These are phyloP conservation scores for Pseudocercospora fijiensis DNA, from an alignment of 2,329 filamentous ascomycete species.

Conservation along the genomic window DNA sequence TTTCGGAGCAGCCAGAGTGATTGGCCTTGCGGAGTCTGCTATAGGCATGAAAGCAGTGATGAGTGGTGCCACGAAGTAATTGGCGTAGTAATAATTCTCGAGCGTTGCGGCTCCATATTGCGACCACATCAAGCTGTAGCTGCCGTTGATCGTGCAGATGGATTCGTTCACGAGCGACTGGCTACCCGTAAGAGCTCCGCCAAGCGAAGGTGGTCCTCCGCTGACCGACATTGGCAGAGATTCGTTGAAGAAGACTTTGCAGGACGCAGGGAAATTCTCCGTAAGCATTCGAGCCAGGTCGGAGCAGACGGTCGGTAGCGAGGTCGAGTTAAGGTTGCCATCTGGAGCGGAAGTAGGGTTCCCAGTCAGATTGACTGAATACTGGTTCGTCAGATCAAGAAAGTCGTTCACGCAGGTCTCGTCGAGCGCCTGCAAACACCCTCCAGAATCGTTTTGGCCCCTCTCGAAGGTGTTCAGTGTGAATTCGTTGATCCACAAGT, in stretches of 20 bases:
- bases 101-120: constrained; percentile 10
- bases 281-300: constrained; percentile 14
- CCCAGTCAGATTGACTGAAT: constrained; percentile 3
- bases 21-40: constrained; percentile 10
- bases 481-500: constrained; percentile 11
- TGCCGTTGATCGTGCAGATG: constrained; percentile 6
- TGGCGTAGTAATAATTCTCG: constrained; percentile 11
- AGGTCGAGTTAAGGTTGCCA: constrained; percentile 15
- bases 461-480: constrained; percentile 11
- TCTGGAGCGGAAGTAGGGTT: constrained; percentile 15
- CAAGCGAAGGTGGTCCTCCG: constrained; percentile 13
- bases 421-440: constrained; percentile 14
- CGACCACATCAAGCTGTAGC: constrained; percentile 19
- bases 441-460: constrained; percentile 18
- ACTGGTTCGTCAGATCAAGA: constrained; percentile 1
- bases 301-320: constrained; percentile 16
- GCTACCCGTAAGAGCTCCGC: constrained; percentile 19
- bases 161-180: constrained; percentile 8
- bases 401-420: constrained; percentile 18
- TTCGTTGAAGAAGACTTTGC: constrained; percentile 18
- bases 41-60: constrained; percentile 23
- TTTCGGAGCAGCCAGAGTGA: constrained; percentile 14
- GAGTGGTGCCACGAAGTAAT: constrained; percentile 14
- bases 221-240: constrained; percentile 4
- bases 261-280: constrained; percentile 19